Percentiles rank a stretch among this genome's conserved stretches.
Evolutionary conservation across 1,139 yeast species (phyloP).

Genomic region (Suhomyces terraborum): DNA sequence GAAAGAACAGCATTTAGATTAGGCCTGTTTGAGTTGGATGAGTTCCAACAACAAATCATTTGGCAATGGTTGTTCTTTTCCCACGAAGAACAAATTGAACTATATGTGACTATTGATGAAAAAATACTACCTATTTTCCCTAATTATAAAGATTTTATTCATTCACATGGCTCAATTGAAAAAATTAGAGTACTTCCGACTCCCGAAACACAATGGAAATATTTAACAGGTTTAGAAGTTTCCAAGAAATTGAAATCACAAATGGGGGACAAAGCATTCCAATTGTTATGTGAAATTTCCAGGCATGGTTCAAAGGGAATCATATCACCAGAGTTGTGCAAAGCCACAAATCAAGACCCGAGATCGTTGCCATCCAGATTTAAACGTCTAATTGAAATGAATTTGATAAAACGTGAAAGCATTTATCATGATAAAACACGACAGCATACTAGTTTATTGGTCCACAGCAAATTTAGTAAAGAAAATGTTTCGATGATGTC

Average conservation of each 20-base stretch:
- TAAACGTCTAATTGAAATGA: constrained; percentile 51
- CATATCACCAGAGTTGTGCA: constrained; percentile 56
- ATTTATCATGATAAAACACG: constrained; percentile 41
- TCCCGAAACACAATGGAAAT: constrained; percentile 44
- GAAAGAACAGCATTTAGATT: constrained; percentile 23
- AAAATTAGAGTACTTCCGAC: constrained; percentile 34
- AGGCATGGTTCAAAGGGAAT: constrained; percentile 57
- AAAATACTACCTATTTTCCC: constrained; percentile 23
- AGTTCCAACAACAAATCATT: constrained; percentile 38
- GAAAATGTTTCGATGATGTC: constrained; percentile 12
- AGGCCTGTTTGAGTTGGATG: constrained; percentile 27
- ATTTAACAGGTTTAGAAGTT: constrained; percentile 41
- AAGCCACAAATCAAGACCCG: constrained; percentile 66
- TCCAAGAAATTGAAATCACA: constrained; percentile 34
- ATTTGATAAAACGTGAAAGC: constrained; percentile 46
- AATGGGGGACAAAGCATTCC: constrained; percentile 46
- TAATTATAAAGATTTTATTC: constrained; percentile 25
- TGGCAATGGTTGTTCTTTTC: constrained; percentile 46
- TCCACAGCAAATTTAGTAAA: constrained; percentile 45
- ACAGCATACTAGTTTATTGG: constrained; percentile 53
- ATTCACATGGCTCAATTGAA: constrained; percentile 19
- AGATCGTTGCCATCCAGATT: constrained; percentile 67
- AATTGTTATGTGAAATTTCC: constrained; percentile 52
- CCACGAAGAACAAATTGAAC: constrained; percentile 19
- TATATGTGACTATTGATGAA: constrained; percentile 23